These are phyloP conservation scores for Candida buenavistaensis DNA, from an alignment of 1,139 yeast species.

Conservation along the genomic window DNA sequence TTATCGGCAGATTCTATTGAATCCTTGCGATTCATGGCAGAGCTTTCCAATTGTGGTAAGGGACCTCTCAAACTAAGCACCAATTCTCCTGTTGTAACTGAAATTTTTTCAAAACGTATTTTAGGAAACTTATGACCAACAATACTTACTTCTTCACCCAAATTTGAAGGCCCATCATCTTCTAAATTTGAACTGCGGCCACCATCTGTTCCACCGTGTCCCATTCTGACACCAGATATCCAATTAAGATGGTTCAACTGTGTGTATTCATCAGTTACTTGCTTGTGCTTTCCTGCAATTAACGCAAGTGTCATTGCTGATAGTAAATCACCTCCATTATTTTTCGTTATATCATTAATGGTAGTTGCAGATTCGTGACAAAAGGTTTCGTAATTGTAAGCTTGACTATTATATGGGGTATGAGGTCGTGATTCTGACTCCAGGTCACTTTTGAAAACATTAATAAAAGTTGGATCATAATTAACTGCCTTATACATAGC, in stretches of 20 bases:
- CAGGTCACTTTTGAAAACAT: conserved; percentile 25
- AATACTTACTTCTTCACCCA: conserved; percentile 88
- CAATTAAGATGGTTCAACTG: conserved; percentile 76
- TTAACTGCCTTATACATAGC: conserved; percentile 58
- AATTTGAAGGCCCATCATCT: conserved; percentile 60
- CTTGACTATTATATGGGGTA: conserved; percentile 5
- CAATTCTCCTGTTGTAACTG: conserved; percentile 82
- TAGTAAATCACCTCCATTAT: conserved; percentile 36
- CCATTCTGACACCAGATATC: conserved; percentile 90
- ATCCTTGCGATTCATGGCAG: conserved; percentile 1
- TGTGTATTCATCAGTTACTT: conserved; percentile 23
- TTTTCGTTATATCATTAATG: conserved; percentile 32
- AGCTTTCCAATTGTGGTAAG: conserved; percentile 33
- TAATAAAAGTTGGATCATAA: conserved; percentile 46
- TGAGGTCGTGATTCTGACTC: conserved; percentile 17
- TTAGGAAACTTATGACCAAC: conserved; percentile 92
- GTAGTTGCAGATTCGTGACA: conserved; percentile 41
- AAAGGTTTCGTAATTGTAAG: conserved; percentile 33
- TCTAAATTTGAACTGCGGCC: conserved; percentile 17
- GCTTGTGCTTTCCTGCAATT: conserved; percentile 32
- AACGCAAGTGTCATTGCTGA: conserved; percentile 36
- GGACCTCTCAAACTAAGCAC: conserved; percentile 81
- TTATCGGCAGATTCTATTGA: conserved; percentile 6
- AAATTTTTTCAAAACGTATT: conserved; percentile 79
- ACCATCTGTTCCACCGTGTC: conserved; percentile 51